phyloP scores from a whole-genome alignment of 352 stramenopile species.

The Phytophthora pluvialis region DNA sequence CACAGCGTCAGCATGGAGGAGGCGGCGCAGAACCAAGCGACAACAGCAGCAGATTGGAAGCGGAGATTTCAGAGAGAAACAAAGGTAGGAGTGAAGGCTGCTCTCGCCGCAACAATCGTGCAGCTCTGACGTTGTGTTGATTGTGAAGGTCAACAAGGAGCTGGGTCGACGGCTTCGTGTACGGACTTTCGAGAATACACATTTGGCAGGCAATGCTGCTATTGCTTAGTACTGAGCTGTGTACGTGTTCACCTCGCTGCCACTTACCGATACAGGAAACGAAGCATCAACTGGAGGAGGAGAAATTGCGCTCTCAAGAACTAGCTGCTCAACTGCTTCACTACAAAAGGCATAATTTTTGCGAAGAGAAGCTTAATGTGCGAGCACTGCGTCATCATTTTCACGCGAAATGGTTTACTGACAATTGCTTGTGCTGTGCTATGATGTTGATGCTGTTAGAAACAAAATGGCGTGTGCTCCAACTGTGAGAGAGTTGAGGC shows the following conservation, averaged over 20 bases:
- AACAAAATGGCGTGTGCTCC: conserved; percentile 18
- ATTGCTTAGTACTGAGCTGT: neutral
- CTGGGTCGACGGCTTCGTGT: conserved; percentile 67
- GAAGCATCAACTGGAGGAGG: conserved; percentile 54
- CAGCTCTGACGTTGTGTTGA: conserved; percentile 4
- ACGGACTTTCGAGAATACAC: conserved; percentile 14
- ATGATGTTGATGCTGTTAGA: conserved; percentile 6
- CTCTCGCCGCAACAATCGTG: neutral
- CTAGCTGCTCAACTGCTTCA: conserved; percentile 41
- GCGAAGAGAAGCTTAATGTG: conserved; percentile 17
- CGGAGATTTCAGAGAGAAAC: conserved; percentile 69
- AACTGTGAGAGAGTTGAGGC: conserved; percentile 28
- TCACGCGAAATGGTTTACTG: neutral
- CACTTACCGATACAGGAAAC: conserved; percentile 38
- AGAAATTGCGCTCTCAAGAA: conserved; percentile 43
- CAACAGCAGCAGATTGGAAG: conserved; percentile 54
- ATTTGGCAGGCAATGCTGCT: neutral
- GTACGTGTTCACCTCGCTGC: neutral
- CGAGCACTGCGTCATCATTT: neutral
- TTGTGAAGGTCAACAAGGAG: conserved; percentile 75
- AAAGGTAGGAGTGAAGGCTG: conserved; percentile 47
- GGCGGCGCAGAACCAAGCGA: conserved; percentile 5
- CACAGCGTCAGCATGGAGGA: conserved; percentile 21
- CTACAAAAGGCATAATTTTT: conserved; percentile 26
- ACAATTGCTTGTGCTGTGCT: neutral